Evolutionary conservation across 2,329 filamentous ascomycete genomes (phyloP), one percentile per base, ranked within the genome.

Genomic region (Cadophora sp.): DNA sequence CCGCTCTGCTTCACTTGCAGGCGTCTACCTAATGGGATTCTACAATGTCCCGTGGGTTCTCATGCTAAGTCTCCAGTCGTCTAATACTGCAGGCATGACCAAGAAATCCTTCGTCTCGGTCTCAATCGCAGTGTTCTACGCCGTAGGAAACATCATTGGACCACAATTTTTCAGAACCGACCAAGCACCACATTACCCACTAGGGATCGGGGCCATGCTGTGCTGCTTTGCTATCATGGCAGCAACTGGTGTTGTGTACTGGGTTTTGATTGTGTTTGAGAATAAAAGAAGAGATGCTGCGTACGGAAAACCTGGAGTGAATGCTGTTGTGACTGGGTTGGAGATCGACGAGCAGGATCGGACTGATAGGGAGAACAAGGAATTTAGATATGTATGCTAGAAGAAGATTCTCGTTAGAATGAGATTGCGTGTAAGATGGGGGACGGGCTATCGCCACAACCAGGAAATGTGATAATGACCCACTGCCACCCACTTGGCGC

Each of bases 1-100:
- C 18, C 30, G 33, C 36, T 43, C 20, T 22, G 56, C 56, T n/a
- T 39, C 36, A 3, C 36, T 59, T 22, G 41, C 41, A 22, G 56
- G 56, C 22, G 30, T 59, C 18, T 59, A 45, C 22, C 36, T 59
- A 0, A 59, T 59, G 30, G 56, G 36, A 27, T 59, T 59, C 36
- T 59, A 59, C 16, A 59, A 59, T 20, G 56, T 59, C 36, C 41
- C 56, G 41, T 59, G 56, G 56, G 36, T 59, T 7, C 36, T 59
- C 13, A 43, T 59, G 33, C 33, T 43, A 8, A 59, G 56, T 59
- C 56, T 59, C 9, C 33, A 41, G 4, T 59, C 56, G 7, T 59
- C 56, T 4, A 59, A 59, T 20, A 41, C 56, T 22, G 56, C 56
- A 18, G 56, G 56, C 20, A 43, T 43, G 30, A 59, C 56, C 13